These are phyloP conservation scores for Clavispora phyllophila DNA, from an alignment of 805 yeast species.

Conservation along the genomic window DNA sequence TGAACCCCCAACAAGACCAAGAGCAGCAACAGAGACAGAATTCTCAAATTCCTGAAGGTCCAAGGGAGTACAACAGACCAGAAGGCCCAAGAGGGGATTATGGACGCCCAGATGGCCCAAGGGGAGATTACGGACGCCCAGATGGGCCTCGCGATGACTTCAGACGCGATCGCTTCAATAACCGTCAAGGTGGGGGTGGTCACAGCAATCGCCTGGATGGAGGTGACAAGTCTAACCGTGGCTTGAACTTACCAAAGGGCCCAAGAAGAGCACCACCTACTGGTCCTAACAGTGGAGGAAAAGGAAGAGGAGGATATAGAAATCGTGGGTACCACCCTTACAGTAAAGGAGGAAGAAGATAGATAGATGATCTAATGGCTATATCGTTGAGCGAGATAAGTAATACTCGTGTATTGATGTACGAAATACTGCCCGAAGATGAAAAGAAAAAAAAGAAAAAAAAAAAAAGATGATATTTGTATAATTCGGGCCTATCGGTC, in stretches of 20 bases:
- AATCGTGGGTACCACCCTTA: conserved; percentile 40
- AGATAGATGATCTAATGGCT: not conserved
- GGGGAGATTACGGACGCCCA: conserved; percentile 3
- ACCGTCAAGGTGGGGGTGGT: not conserved
- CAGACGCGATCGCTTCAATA: not conserved
- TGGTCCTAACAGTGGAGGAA: conserved; percentile 32
- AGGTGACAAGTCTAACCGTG: conserved; percentile 15
- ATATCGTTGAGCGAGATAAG: not conserved
- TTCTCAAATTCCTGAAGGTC: conserved; percentile 16
- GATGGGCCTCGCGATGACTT: conserved; percentile 7
- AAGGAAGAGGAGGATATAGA: conserved; percentile 19
- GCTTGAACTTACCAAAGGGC: conserved; percentile 46
- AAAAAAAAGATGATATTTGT: not conserved
- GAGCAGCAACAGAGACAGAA: conserved; percentile 3
- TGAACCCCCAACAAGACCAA: conserved; percentile 36
- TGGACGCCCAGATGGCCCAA: conserved; percentile 23
- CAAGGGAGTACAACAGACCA: not conserved
- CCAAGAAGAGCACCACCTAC: conserved; percentile 43
- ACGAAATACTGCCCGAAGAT: too few relatives aligned
- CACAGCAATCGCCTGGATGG: not conserved
- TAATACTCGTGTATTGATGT: too few relatives aligned
- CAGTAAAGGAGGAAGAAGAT: conserved; percentile 34
- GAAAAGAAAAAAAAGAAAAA: not conserved
- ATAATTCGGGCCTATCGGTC: not conserved
- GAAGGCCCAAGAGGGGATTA: not conserved